Base-by-base conservation (phyloP, 108 stramenopile species). In the Skeletonema costatum region DNA sequence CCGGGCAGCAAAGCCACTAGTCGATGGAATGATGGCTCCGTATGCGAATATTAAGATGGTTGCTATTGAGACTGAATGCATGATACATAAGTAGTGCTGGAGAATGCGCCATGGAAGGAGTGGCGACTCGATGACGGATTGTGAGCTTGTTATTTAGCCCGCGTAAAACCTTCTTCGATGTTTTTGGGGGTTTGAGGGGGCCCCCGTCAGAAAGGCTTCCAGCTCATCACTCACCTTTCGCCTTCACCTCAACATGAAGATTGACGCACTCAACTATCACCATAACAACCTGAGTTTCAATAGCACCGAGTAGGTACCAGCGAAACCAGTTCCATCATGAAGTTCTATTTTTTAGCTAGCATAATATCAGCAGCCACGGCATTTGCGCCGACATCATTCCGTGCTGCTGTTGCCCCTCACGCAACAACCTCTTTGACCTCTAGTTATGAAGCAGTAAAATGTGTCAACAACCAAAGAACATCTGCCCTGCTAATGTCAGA, bases 311-410 rank as follows among this genome's bases (percentile, higher is more conserved):
- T 10, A 25, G 44, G 44, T 25, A 41, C 39, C 39, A 41, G 12
- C 10, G 39, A 41, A 41, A 41, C 39, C 39, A 56, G 53, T 0
- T 25, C 25, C 53, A 56, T 25, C 53, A 56, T 56, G 53, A 56
- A 56, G 53, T 25, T 56, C 53, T 56, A 56, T 56, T 56, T 25
- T 2, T 25, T 56, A 25, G 25, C 21, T 25, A 56, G 53, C 21
- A 56, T 56, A 56, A 56, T 56, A 56, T n/a, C 53, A 56, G 53
- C 9, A 56, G 53, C 53, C 4, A 10, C 53, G 53, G 66, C 66
- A 16, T 67, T 67, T 58, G 66, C 51, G 14, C 66, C 66, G 13
- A 67, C 53, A 53, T 58, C 51, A 58, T 58, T 58, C 51, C 66
- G 66, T 67, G 29, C 17, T 53, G 21, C 66, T 58, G 19, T 50